Evolutionary conservation across 2,329 filamentous ascomycete species (phyloP).

Genomic region (Exophiala viscosa): DNA sequence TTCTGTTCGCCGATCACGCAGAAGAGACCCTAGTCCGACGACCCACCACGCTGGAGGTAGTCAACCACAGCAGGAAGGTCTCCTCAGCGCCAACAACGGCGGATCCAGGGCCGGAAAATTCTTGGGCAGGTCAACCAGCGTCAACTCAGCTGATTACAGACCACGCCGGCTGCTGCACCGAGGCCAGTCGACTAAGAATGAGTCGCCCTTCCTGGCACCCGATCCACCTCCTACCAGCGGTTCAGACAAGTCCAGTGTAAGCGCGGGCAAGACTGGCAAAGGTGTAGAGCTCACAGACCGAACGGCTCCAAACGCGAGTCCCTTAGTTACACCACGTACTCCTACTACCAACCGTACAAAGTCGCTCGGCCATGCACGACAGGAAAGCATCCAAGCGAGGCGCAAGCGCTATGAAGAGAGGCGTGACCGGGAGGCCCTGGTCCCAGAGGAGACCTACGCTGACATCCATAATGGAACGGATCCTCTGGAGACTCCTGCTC

Average conservation of each 20-base stretch:
- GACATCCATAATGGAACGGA: constrained; percentile 62
- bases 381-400: constrained; percentile 88
- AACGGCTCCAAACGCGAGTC: constrained; percentile 51
- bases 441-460: constrained; percentile 85
- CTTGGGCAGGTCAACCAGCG: constrained; percentile 82
- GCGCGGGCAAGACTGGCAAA: constrained; percentile 38
- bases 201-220: constrained; percentile 47
- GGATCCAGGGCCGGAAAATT: constrained; percentile 62
- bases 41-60: constrained; percentile 55
- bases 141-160: constrained; percentile 80
- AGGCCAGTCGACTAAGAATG: constrained; percentile 50
- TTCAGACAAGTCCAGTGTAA: constrained; percentile 67
- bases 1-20: constrained; percentile 66
- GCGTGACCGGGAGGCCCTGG: constrained; percentile 61
- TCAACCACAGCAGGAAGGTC: constrained; percentile 71
- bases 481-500: constrained; percentile 45
- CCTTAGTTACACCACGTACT: constrained; percentile 52
- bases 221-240: constrained; percentile 73
- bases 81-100: constrained; percentile 60
- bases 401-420: constrained; percentile 67
- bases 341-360: constrained; percentile 69
- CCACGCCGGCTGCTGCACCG: constrained; percentile 57
- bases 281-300: constrained; percentile 44
- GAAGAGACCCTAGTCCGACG: constrained; percentile 52
- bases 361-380: constrained; percentile 80